Evolutionary conservation across 1,284 basidiomycete species (phyloP).

Genomic region (Mycena citricolor): DNA sequence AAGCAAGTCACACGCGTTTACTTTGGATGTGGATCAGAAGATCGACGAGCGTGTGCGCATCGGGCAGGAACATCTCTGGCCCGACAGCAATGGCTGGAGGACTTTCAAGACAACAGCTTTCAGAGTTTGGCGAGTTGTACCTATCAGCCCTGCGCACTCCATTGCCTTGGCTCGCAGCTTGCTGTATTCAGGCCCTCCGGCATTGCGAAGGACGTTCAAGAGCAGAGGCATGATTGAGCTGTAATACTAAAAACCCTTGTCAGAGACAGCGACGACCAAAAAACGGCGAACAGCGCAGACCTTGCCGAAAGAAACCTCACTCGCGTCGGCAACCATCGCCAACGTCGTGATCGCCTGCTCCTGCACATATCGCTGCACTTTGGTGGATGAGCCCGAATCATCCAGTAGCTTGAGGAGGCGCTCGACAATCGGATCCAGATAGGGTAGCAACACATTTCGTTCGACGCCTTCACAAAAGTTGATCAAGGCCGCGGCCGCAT

Average conservation of each 20-base stretch:
- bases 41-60: slow-evolving; percentile 72
- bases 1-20: slow-evolving; percentile 32
- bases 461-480: slow-evolving; percentile 86
- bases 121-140: slow-evolving; percentile 37
- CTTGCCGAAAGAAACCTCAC: slow-evolving; percentile 70
- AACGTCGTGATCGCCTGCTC: slow-evolving; percentile 83
- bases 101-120: slow-evolving; percentile 1
- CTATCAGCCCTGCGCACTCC: slow-evolving; percentile 83
- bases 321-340: slow-evolving; percentile 83
- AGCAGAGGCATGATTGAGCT: slow-evolving; percentile 74
- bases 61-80: slow-evolving; percentile 70
- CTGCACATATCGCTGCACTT: slow-evolving; percentile 64
- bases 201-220: slow-evolving; percentile 68
- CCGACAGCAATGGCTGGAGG: slow-evolving; percentile 77
- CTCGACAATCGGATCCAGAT: slow-evolving; percentile 76
- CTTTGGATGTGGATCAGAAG: slow-evolving; percentile 78
- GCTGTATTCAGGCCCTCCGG: slow-evolving; percentile 62
- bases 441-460: slow-evolving; percentile 67
- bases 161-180: slow-evolving; percentile 77
- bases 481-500: slow-evolving; percentile 83
- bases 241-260: slow-evolving; percentile 55
- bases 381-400: slow-evolving; percentile 39
- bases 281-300: slow-evolving; percentile 31
- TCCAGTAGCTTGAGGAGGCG: slow-evolving; percentile 66
- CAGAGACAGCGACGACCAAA: background rate